Evolutionary conservation across 257 asterid genomes (phyloP).

Genomic region (Gentiana dahurica): DNA sequence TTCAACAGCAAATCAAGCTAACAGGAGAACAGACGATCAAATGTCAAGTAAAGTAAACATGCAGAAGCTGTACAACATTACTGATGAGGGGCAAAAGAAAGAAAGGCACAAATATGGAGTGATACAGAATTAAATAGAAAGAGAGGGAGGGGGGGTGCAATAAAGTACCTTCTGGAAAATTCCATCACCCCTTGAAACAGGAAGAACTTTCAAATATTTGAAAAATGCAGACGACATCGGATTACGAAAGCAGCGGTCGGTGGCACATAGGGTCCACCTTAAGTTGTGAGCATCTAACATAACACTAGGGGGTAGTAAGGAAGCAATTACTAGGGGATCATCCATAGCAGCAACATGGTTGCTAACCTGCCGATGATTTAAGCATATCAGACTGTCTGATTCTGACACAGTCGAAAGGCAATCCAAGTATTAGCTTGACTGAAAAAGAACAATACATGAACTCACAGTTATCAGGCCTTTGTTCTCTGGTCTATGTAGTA

Average conservation of each 20-base stretch:
- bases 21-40: too few species aligned
- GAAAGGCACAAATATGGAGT: too few species aligned
- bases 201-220: constrained; percentile 76
- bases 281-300: constrained; percentile 55
- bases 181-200: constrained; percentile 86
- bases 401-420: constrained; percentile 9
- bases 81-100: too few species aligned
- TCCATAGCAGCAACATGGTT: constrained; percentile 92
- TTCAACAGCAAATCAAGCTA: too few species aligned
- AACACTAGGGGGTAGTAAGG: constrained; percentile 68
- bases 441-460: not conserved
- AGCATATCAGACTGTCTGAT: not conserved
- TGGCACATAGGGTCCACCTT: constrained; percentile 94
- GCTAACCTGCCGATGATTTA: constrained; percentile 49
- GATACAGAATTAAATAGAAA: too few species aligned
- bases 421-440: not conserved
- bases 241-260: constrained; percentile 84
- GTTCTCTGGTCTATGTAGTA: constrained; percentile 47
- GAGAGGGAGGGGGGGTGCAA: not conserved
- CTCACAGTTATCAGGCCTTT: constrained; percentile 73
- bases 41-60: too few species aligned
- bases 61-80: too few species aligned
- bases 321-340: constrained; percentile 77
- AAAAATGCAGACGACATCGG: constrained; percentile 76
- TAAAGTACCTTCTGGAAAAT: constrained; percentile 72